A percentile compares a stretch with the other conserved stretches of the same genome.
These are phyloP conservation scores for Saccharomycopsis oosterbeekiorum DNA, from an alignment of 805 yeast species.

Conservation along the genomic window DNA sequence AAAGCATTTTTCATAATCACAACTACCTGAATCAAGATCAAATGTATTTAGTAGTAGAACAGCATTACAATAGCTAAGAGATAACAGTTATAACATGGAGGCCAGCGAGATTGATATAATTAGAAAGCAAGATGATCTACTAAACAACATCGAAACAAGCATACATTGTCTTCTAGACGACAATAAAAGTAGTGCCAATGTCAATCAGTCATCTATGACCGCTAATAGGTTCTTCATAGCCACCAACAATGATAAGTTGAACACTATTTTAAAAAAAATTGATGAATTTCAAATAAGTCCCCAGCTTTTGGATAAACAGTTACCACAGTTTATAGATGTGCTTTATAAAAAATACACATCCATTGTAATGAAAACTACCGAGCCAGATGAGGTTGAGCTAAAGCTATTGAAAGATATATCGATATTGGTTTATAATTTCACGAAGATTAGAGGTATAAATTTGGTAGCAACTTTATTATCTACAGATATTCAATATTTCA, in stretches of 20 bases:
- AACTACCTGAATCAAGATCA: neutral
- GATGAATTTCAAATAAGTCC: constrained; percentile 48
- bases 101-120: constrained; percentile 26
- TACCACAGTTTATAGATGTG: constrained; percentile 27
- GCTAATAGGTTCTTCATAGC: neutral
- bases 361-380: neutral
- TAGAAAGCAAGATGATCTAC: constrained; percentile 23
- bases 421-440: constrained; percentile 44
- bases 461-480: constrained; percentile 47
- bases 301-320: constrained; percentile 35
- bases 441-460: constrained; percentile 61
- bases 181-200: too few relatives aligned
- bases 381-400: neutral
- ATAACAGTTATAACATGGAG: constrained; percentile 23
- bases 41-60: neutral
- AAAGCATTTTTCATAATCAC: too few relatives aligned
- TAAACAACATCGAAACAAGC: constrained; percentile 15
- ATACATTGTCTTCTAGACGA: constrained; percentile 4
- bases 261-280: constrained; percentile 23
- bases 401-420: constrained; percentile 14
- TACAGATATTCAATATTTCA: constrained; percentile 46
- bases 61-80: neutral
- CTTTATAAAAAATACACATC: constrained; percentile 25
- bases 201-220: too few relatives aligned
- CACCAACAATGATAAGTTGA: neutral